Evolutionary conservation across 208 protist species (phyloP).

Genomic region (Jaenimonas drosophilae): DNA sequence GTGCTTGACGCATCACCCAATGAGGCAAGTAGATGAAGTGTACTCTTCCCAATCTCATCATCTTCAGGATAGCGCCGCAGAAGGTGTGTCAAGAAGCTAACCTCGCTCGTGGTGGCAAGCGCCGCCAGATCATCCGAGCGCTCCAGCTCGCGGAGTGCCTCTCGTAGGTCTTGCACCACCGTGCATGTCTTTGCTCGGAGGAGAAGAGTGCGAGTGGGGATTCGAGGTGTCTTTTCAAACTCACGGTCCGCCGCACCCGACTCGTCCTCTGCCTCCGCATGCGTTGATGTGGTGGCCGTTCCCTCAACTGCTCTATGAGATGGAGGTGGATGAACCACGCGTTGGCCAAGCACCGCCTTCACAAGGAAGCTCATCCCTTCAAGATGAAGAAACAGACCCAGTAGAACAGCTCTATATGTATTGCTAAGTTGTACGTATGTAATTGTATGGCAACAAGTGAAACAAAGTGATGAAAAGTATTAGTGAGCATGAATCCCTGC

Average conservation of each 20-base stretch:
- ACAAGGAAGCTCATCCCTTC: conserved; percentile 73
- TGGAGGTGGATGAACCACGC: conserved; percentile 62
- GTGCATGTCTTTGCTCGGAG: conserved; percentile 62
- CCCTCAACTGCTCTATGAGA: background rate
- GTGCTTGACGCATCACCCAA: too few relatives aligned
- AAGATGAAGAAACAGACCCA: conserved; percentile 1
- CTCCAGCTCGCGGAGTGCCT: conserved; percentile 50
- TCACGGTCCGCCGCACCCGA: background rate
- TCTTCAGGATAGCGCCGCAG: too few relatives aligned
- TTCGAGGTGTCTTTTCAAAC: background rate
- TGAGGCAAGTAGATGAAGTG: too few relatives aligned
- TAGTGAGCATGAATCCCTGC: too few relatives aligned
- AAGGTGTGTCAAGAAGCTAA: too few relatives aligned
- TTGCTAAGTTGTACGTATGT: too few relatives aligned
- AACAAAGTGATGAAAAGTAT: too few relatives aligned
- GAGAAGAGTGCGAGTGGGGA: conserved; percentile 46
- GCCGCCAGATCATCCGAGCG: too few relatives aligned
- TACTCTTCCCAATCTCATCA: too few relatives aligned
- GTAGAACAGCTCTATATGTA: too few relatives aligned
- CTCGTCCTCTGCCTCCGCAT: background rate
- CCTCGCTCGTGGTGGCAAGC: too few relatives aligned
- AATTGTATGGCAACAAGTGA: too few relatives aligned
- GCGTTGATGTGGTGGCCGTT: background rate
- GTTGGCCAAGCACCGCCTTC: conserved; percentile 53
- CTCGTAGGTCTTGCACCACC: conserved; percentile 71